Conservation (phyloP, 176 grass and related monocot species). For the Phyllostachys edulis region DNA sequence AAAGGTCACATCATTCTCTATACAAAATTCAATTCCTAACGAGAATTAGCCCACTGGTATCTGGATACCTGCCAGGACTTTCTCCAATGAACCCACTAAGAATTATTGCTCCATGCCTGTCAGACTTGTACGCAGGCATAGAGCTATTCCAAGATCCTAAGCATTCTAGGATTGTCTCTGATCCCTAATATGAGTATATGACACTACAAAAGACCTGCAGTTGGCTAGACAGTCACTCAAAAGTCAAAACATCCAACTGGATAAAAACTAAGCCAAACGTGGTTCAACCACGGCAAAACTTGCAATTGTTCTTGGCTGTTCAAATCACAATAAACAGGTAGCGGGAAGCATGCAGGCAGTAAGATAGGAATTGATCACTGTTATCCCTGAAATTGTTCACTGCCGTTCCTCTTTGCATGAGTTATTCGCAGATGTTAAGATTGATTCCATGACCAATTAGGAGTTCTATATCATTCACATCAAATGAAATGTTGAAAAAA, state of each 20-base stretch:
- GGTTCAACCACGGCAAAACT: background rate
- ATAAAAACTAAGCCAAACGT: background rate
- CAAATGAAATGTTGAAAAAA: background rate
- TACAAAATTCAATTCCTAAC: background rate
- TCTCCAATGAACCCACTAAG: background rate
- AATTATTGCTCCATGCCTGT: background rate
- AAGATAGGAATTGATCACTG: background rate
- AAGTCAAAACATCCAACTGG: background rate
- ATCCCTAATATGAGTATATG: background rate
- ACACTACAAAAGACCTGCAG: background rate
- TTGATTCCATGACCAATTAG: background rate
- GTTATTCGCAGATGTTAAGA: background rate
- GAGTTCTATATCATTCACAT: background rate
- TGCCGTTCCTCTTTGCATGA: background rate
- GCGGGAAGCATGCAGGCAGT: background rate
- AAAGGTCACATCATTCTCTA: background rate
- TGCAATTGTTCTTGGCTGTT: background rate
- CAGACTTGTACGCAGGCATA: background rate
- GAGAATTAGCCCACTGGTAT: background rate
- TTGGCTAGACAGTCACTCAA: background rate
- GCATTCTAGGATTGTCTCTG: background rate
- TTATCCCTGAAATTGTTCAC: background rate
- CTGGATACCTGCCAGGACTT: background rate
- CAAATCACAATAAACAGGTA: background rate
- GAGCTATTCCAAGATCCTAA: background rate